A percentile compares a stretch with the other conserved stretches of the same genome.
Conservation (phyloP, 83 land plant genomes). For the Isoetes engelmannii region DNA sequence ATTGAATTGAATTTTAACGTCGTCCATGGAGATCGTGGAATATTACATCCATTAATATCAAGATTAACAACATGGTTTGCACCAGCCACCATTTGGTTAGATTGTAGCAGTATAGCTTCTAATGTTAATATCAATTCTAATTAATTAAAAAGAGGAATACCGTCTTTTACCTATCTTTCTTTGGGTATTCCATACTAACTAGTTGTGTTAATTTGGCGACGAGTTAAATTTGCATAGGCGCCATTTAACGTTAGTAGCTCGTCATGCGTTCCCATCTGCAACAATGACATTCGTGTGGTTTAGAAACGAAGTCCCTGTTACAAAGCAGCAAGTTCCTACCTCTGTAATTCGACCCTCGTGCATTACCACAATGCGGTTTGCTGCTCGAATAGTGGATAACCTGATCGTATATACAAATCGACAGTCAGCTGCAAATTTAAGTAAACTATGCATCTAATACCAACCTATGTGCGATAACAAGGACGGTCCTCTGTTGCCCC, state of each 20-base stretch:
- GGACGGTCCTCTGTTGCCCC: slow-evolving; percentile 37
- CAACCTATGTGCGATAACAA: slow-evolving; percentile 81
- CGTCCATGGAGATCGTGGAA: too few relatives aligned
- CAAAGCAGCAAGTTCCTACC: slow-evolving; percentile 31
- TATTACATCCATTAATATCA: too few relatives aligned
- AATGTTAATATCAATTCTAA: too few relatives aligned
- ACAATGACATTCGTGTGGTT: not conserved
- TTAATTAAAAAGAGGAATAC: too few relatives aligned
- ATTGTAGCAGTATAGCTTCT: too few relatives aligned
- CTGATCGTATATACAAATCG: slow-evolving; percentile 27
- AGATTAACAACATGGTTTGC: too few relatives aligned
- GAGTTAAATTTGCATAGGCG: slow-evolving; percentile 46
- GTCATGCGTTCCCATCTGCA: slow-evolving; percentile 50
- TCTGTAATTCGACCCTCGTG: slow-evolving; percentile 59
- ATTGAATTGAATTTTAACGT: too few relatives aligned
- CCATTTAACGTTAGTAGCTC: slow-evolving; percentile 46
- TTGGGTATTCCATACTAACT: not conserved
- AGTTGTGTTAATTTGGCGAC: slow-evolving; percentile 39
- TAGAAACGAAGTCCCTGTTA: not conserved
- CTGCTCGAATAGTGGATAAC: slow-evolving; percentile 70
- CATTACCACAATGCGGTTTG: slow-evolving; percentile 80
- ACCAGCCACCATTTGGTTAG: too few relatives aligned
- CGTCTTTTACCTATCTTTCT: too few relatives aligned
- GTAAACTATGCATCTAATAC: not conserved
- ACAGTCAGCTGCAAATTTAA: not conserved